phyloP scores from a whole-genome alignment of 768 basidiomycete species.

The Russula emetica region DNA sequence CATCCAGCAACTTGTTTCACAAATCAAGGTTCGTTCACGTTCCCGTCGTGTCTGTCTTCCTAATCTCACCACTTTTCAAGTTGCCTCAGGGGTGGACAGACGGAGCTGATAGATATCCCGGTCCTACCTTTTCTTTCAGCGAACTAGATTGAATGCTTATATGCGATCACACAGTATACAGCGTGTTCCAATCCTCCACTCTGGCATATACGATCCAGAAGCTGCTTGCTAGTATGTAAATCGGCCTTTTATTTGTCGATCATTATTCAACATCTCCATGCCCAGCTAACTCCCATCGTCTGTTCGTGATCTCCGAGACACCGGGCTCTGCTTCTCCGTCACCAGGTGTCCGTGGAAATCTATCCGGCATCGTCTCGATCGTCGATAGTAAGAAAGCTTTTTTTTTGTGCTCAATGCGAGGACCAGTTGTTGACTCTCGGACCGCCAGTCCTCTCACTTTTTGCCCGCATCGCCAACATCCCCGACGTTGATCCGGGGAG shows the following conservation, averaged over 20 bases:
- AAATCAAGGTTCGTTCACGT: slow-evolving; percentile 55
- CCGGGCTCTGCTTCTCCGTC: slow-evolving; percentile 47
- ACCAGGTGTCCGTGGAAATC: slow-evolving; percentile 44
- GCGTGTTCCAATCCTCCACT: slow-evolving; percentile 59
- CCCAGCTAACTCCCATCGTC: slow-evolving; percentile 72
- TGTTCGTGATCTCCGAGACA: slow-evolving; percentile 71
- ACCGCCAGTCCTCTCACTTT: slow-evolving; percentile 64
- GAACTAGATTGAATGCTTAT: not conserved
- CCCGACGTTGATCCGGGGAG: slow-evolving; percentile 70
- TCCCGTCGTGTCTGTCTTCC: not conserved
- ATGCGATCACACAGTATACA: slow-evolving; percentile 52
- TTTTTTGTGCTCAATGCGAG: not conserved
- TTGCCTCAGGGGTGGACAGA: slow-evolving; percentile 68
- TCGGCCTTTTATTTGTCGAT: not conserved
- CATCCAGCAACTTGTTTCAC: slow-evolving; percentile 62
- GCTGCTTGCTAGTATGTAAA: slow-evolving; percentile 70
- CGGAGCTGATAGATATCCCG: slow-evolving; percentile 75
- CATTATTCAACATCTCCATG: slow-evolving; percentile 1
- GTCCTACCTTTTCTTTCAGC: slow-evolving; percentile 34
- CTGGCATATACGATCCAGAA: slow-evolving; percentile 74
- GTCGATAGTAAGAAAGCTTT: slow-evolving; percentile 64
- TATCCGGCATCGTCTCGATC: slow-evolving; percentile 75
- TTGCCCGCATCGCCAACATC: slow-evolving; percentile 70
- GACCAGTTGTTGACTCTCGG: not conserved
- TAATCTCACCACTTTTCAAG: slow-evolving; percentile 1